These are phyloP conservation scores for Podospora appendiculata DNA, from an alignment of 495 filamentous ascomycete genomes.

Conservation along the genomic window DNA sequence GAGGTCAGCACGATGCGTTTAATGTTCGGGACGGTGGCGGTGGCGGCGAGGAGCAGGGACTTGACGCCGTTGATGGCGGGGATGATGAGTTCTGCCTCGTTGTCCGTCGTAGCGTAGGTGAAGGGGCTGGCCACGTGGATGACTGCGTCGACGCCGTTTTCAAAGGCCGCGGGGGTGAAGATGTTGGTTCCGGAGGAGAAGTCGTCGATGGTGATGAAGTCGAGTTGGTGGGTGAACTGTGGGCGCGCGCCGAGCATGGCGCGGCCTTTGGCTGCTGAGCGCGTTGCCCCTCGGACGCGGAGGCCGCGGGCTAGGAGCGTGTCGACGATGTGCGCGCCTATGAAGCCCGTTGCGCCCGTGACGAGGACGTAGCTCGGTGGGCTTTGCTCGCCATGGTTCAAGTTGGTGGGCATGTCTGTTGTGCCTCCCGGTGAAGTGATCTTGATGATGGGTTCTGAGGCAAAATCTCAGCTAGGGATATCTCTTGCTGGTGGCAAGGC, in stretches of 20 bases:
- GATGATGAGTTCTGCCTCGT: constrained; percentile 46
- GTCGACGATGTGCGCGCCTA: constrained; percentile 45
- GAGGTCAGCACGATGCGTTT: constrained; percentile 47
- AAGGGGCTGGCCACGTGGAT: constrained; percentile 38
- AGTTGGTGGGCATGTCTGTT: background rate
- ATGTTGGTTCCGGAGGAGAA: constrained; percentile 15
- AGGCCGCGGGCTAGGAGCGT: constrained; percentile 38
- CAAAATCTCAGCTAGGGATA: too few relatives aligned
- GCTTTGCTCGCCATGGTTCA: background rate
- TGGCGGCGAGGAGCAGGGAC: constrained; percentile 55
- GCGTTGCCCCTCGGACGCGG: constrained; percentile 39
- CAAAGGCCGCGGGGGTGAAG: constrained; percentile 27
- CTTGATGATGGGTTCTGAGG: too few relatives aligned
- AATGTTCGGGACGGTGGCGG: constrained; percentile 29
- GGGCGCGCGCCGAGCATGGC: constrained; percentile 14
- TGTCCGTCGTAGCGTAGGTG: constrained; percentile 27
- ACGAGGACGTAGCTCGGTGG: constrained; percentile 28
- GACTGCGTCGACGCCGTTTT: constrained; percentile 30
- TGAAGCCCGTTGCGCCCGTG: constrained; percentile 48
- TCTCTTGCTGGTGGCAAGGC: too few relatives aligned
- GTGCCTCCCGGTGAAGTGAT: background rate
- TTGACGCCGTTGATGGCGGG: constrained; percentile 62
- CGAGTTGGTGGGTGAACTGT: constrained; percentile 25
- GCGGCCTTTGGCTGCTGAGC: constrained; percentile 31
- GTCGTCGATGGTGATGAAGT: constrained; percentile 28